phyloP scores from a whole-genome alignment of 176 grass and related monocot species.

The Cymbopogon citratus region DNA sequence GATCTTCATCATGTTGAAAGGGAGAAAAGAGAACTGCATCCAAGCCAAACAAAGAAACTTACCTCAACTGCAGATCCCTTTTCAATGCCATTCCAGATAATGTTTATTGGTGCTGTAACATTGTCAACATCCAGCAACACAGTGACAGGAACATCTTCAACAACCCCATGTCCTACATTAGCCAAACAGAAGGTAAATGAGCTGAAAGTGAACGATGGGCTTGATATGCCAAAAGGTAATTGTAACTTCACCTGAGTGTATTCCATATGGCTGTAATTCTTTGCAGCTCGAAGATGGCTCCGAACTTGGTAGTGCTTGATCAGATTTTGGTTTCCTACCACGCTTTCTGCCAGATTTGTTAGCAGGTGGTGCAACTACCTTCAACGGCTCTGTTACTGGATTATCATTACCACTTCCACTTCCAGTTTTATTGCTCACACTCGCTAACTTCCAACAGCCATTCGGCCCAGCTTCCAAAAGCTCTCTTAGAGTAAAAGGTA shows the following conservation, averaged over 20 bases:
- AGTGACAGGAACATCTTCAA: conserved; percentile 30
- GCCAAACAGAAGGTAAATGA: conserved; percentile 34
- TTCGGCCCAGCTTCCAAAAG: conserved; percentile 77
- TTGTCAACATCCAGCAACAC: conserved; percentile 29
- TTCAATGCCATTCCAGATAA: conserved; percentile 58
- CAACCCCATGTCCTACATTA: conserved; percentile 38
- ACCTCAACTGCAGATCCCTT: conserved; percentile 89
- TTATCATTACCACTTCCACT: conserved; percentile 3
- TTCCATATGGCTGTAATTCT: conserved; percentile 29
- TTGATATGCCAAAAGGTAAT: conserved; percentile 8
- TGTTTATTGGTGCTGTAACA: conserved; percentile 25
- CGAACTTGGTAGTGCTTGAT: conserved; percentile 11
- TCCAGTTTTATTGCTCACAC: conserved; percentile 31
- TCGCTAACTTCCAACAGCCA: conserved; percentile 67
- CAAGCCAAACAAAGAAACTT: conserved; percentile 13
- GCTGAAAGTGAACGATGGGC: conserved; percentile 8
- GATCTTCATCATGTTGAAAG: background rate
- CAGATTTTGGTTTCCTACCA: conserved; percentile 34
- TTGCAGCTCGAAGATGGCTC: conserved; percentile 39
- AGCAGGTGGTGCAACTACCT: conserved; percentile 14
- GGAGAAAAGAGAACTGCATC: background rate
- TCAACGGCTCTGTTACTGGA: conserved; percentile 18
- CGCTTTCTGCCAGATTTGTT: conserved; percentile 34
- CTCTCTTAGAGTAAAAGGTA: conserved; percentile 77
- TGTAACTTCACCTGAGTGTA: conserved; percentile 35